A percentile compares a stretch with the other conserved stretches of the same genome.
Evolutionary conservation across 31 red algal genomes (phyloP).

Genomic region (Pterothamnion heteromorphum): DNA sequence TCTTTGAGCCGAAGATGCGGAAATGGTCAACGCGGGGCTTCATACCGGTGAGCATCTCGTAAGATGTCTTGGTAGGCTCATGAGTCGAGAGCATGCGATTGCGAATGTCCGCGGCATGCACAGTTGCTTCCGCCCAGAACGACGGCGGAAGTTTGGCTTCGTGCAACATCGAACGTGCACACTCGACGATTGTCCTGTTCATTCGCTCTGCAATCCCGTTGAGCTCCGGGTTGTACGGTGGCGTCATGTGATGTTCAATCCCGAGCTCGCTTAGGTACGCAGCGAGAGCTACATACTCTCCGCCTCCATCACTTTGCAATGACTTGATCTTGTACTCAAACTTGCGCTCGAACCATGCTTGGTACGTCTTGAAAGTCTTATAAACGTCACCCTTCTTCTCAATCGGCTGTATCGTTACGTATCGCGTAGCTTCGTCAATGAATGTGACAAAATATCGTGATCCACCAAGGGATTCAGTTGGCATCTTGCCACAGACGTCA

Average conservation of each 20-base stretch:
- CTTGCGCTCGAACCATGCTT: too few relatives aligned
- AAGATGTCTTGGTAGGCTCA: neutral
- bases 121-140: constrained; percentile 1
- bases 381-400: too few relatives aligned
- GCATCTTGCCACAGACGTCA: too few relatives aligned
- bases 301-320: too few relatives aligned
- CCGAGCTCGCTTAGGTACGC: too few relatives aligned
- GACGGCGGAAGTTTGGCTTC: neutral
- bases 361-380: too few relatives aligned
- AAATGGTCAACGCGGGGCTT: constrained; percentile 10
- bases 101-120: neutral
- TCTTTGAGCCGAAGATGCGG: neutral
- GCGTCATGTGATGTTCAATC: neutral
- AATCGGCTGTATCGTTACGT: too few relatives aligned
- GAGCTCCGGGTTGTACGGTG: neutral
- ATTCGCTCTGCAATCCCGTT: neutral
- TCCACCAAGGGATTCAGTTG: too few relatives aligned
- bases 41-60: neutral
- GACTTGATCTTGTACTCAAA: too few relatives aligned
- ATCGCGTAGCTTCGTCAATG: too few relatives aligned
- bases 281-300: too few relatives aligned
- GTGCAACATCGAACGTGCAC: neutral
- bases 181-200: neutral
- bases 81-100: neutral
- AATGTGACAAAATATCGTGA: too few relatives aligned